Conservation (phyloP, 441 rosid genomes). For the Eruca vesicaria region DNA sequence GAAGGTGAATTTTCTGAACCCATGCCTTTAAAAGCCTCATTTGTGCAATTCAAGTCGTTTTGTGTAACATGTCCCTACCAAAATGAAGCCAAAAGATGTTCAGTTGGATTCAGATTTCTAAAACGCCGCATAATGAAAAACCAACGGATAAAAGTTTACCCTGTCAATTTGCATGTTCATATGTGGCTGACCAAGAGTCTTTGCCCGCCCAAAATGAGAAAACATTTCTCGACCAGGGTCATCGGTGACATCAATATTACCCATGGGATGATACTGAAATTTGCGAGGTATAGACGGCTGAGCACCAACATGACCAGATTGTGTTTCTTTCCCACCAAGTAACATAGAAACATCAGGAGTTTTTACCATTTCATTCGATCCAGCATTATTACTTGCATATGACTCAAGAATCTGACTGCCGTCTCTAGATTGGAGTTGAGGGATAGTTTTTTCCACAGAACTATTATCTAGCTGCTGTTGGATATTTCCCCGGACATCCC, state of each 20-base stretch:
- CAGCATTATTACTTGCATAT: constrained; percentile 40
- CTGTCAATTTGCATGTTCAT: not conserved
- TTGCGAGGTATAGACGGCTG: not conserved
- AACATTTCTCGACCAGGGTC: not conserved
- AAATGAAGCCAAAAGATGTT: not conserved
- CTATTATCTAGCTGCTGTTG: constrained; percentile 39
- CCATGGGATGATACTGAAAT: not conserved
- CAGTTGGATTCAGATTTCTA: not conserved
- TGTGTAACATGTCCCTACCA: constrained; percentile 42
- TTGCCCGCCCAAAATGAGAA: not conserved
- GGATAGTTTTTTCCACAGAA: constrained; percentile 7
- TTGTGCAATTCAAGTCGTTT: constrained; percentile 39
- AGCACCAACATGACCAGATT: not conserved
- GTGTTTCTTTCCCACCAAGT: constrained; percentile 50
- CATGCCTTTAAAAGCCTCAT: constrained; percentile 43
- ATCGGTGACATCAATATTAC: not conserved
- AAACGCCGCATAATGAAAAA: not conserved
- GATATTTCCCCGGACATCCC: constrained; percentile 40
- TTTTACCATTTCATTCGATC: constrained; percentile 33
- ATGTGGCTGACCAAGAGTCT: not conserved
- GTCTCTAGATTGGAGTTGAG: constrained; percentile 15
- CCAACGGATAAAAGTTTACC: not conserved
- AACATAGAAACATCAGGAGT: constrained; percentile 42
- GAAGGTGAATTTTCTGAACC: constrained; percentile 40
- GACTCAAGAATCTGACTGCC: constrained; percentile 48